Evolutionary conservation across 2,329 filamentous ascomycete species (phyloP).

Genomic region (Sordariomycetes sp.): DNA sequence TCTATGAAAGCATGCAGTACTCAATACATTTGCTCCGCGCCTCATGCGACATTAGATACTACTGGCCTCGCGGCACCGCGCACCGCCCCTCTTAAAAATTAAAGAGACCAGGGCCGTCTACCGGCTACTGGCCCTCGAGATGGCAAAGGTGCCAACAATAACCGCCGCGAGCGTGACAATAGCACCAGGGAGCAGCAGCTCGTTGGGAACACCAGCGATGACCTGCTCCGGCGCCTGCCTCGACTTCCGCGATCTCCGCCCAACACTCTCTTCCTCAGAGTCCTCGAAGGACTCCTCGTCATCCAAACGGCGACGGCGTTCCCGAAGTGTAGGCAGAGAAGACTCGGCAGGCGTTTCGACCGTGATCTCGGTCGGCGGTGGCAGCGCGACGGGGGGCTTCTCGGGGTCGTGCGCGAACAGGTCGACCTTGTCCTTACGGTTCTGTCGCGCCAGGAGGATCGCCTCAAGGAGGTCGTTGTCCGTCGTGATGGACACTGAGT

Average conservation of each 20-base stretch:
- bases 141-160: constrained; percentile 85
- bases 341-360: constrained; percentile 35
- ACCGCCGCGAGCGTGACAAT: constrained; percentile 93
- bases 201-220: constrained; percentile 87
- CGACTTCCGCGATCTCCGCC: constrained; percentile 31
- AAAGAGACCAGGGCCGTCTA: constrained; percentile 17
- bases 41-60: constrained; percentile 2
- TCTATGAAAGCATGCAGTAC: constrained; percentile 3
- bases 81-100: background rate
- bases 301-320: constrained; percentile 33
- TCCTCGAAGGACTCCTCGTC: constrained; percentile 43
- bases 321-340: constrained; percentile 32
- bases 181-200: constrained; percentile 83
- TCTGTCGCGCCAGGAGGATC: constrained; percentile 69
- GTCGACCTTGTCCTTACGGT: constrained; percentile 83
- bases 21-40: background rate
- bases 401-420: constrained; percentile 92
- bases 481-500: constrained; percentile 93
- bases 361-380: constrained; percentile 34
- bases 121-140: constrained; percentile 57
- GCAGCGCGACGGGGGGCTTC: constrained; percentile 66
- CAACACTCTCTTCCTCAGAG: constrained; percentile 35
- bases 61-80: background rate
- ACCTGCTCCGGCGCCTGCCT: constrained; percentile 55
- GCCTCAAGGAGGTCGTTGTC: constrained; percentile 89